Evolutionary conservation across 2,329 filamentous ascomycete species (phyloP).

Genomic region (Talaromyces sp.): DNA sequence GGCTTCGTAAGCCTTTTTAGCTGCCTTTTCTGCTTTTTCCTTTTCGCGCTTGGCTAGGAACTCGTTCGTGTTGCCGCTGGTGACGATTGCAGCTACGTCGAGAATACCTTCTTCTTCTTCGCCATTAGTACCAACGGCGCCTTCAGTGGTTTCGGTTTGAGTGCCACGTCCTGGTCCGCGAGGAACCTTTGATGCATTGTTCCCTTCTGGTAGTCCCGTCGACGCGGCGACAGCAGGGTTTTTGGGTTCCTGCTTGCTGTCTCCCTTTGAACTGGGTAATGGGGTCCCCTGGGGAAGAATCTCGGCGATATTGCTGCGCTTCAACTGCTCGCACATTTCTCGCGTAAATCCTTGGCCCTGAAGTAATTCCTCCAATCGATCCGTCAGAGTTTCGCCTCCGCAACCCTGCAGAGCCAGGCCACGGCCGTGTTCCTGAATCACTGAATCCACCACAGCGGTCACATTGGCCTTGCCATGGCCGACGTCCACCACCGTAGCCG

Average conservation of each 20-base stretch:
- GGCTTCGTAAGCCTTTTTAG: conserved; percentile 45
- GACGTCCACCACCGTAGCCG: conserved; percentile 83
- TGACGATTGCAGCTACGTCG: conserved; percentile 61
- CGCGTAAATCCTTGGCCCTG: conserved; percentile 51
- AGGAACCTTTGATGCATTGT: conserved; percentile 40
- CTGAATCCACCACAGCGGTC: conserved; percentile 80
- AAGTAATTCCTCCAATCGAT: conserved; percentile 65
- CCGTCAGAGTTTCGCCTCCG: conserved; percentile 84
- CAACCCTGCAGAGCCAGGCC: conserved; percentile 61
- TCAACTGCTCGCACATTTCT: conserved; percentile 63
- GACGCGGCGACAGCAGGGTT: conserved; percentile 56
- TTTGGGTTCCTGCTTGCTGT: conserved; percentile 35
- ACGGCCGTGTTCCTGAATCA: conserved; percentile 65
- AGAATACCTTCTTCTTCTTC: conserved; percentile 60
- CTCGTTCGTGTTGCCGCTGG: conserved; percentile 58
- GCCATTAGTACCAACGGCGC: conserved; percentile 14
- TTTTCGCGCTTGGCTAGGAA: conserved; percentile 60
- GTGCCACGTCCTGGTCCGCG: conserved; percentile 53
- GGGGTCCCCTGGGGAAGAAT: conserved; percentile 53
- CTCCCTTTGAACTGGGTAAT: conserved; percentile 44
- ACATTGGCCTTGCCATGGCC: conserved; percentile 90
- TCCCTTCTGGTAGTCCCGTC: conserved; percentile 46
- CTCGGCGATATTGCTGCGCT: conserved; percentile 60
- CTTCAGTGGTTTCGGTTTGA: conserved; percentile 44
- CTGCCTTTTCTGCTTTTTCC: conserved; percentile 56